Evolutionary conservation across 2,329 filamentous ascomycete genomes (phyloP).

Genomic region (Daldinia sp.): DNA sequence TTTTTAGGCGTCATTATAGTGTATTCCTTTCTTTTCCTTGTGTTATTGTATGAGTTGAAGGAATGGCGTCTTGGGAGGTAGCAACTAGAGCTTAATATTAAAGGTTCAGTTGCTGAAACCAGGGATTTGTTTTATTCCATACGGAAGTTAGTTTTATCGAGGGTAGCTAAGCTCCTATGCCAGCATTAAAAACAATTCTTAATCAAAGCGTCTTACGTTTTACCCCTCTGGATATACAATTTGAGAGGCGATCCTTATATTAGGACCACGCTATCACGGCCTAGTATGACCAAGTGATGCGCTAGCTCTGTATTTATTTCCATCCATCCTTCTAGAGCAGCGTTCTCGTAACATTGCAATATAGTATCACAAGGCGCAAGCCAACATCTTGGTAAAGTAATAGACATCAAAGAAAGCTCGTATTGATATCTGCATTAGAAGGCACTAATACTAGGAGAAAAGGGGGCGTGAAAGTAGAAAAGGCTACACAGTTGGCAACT

Average conservation of each 20-base stretch:
- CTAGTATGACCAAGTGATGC: neutral
- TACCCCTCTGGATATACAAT: neutral
- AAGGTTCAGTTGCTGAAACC: neutral
- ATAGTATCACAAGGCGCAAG: neutral
- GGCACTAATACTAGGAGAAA: conserved; percentile 67
- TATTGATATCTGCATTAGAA: conserved; percentile 73
- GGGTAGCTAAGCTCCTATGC: neutral
- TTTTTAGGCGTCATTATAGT: conserved; percentile 7
- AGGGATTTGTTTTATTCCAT: neutral
- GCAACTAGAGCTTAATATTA: conserved; percentile 2
- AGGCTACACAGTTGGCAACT: conserved; percentile 46
- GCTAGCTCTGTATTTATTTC: neutral
- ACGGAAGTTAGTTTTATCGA: neutral
- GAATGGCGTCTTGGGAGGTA: conserved; percentile 23
- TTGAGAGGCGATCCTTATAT: neutral
- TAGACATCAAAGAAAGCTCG: conserved; percentile 51
- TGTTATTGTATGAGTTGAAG: conserved; percentile 25
- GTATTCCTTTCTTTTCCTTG: conserved; percentile 21
- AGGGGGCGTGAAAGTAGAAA: conserved; percentile 54
- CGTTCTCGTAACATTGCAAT: neutral
- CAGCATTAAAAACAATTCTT: neutral
- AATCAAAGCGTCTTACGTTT: neutral
- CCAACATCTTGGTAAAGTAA: neutral
- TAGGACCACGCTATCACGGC: neutral
- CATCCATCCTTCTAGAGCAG: neutral